Evolutionary conservation across 2,329 filamentous ascomycete species (phyloP).

Genomic region (Fusarium sp.): DNA sequence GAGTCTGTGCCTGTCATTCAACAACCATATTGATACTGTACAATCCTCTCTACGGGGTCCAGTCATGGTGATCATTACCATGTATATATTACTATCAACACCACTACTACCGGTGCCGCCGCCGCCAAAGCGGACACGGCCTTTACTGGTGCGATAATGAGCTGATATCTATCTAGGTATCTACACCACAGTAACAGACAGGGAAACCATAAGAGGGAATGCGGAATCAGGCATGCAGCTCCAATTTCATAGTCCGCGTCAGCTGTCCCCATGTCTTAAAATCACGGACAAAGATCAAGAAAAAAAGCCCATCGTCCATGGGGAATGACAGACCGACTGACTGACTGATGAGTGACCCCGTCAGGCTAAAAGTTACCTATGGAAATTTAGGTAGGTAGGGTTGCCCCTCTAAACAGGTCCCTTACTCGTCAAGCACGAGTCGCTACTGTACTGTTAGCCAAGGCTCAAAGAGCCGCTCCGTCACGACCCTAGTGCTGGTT

Average conservation of each 20-base stretch:
- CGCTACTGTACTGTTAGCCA: slow-evolving; percentile 29
- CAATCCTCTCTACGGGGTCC: slow-evolving; percentile 24
- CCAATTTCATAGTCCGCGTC: slow-evolving; percentile 38
- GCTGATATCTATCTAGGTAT: slow-evolving; percentile 26
- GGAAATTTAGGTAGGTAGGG: background rate
- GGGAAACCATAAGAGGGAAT: slow-evolving; percentile 23
- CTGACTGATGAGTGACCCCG: slow-evolving; percentile 38
- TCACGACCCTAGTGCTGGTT: slow-evolving; percentile 48
- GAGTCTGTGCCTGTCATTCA: slow-evolving; percentile 10
- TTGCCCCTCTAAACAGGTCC: slow-evolving; percentile 22
- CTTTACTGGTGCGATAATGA: slow-evolving; percentile 36
- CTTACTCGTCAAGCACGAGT: slow-evolving; percentile 35
- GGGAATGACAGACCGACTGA: slow-evolving; percentile 41
- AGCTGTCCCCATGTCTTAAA: slow-evolving; percentile 37
- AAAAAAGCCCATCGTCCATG: slow-evolving; percentile 26
- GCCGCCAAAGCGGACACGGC: slow-evolving; percentile 22
- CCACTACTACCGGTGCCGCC: slow-evolving; percentile 29
- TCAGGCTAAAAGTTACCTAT: slow-evolving; percentile 36
- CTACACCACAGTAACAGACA: slow-evolving; percentile 5
- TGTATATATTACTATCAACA: slow-evolving; percentile 10
- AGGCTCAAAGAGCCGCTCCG: slow-evolving; percentile 46
- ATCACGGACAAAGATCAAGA: slow-evolving; percentile 18
- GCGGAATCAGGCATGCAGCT: slow-evolving; percentile 31
- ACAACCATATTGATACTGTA: slow-evolving; percentile 24
- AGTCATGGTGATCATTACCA: slow-evolving; percentile 18